Percentiles rank a stretch among this genome's conserved stretches.
Evolutionary conservation across 2,329 filamentous ascomycete genomes (phyloP).

Genomic region (Calcarisporium arbuscula): DNA sequence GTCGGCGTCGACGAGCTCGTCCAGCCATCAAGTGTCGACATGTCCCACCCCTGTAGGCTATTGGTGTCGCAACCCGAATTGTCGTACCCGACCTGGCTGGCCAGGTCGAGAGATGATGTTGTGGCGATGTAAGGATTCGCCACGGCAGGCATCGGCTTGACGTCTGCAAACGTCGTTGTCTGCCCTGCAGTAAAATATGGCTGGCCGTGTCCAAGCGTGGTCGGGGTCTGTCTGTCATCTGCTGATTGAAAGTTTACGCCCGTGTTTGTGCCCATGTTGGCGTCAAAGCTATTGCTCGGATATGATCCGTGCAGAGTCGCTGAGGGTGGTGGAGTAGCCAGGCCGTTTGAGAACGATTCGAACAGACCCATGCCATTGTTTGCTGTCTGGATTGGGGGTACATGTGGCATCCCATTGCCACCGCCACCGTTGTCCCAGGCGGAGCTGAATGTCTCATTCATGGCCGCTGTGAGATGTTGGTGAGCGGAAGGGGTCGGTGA

Average conservation of each 20-base stretch:
- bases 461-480: constrained; percentile 47
- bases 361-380: constrained; percentile 34
- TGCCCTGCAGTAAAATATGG: constrained; percentile 28
- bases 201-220: constrained; percentile 19
- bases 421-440: constrained; percentile 34
- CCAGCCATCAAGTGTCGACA: constrained; percentile 29
- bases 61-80: constrained; percentile 22
- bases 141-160: constrained; percentile 26
- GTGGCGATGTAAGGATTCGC: constrained; percentile 21
- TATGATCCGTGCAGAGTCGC: constrained; percentile 44
- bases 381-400: constrained; percentile 25
- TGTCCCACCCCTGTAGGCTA: constrained; percentile 30
- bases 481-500: constrained; percentile 43
- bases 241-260: constrained; percentile 25
- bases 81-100: constrained; percentile 28
- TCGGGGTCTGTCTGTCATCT: constrained; percentile 16
- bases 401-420: constrained; percentile 23
- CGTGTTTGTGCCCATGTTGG: constrained; percentile 21
- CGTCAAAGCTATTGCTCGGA: constrained; percentile 38
- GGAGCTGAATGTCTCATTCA: constrained; percentile 51
- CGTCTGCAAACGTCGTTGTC: constrained; percentile 23
- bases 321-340: constrained; percentile 51
- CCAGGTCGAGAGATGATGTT: constrained; percentile 24
- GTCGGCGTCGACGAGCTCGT: constrained; percentile 16
- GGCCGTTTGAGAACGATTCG: constrained; percentile 45